Conservation (phyloP, 1,284 basidiomycete genomes). For the Lentinula novae-zelandiae region DNA sequence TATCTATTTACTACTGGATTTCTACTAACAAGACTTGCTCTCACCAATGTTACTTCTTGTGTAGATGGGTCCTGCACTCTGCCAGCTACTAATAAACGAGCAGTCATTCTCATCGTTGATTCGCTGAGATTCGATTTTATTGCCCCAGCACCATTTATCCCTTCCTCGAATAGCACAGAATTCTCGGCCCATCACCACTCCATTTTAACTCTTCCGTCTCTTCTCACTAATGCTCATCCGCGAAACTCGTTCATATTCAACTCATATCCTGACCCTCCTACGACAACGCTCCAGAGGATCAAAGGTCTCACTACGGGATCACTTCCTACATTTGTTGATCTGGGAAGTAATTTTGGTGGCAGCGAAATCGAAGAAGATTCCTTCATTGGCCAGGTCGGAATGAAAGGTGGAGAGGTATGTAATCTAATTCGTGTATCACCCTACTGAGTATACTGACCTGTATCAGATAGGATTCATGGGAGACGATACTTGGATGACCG, state of each 20-base stretch:
- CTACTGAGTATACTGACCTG: background rate
- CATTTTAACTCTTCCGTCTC: conserved; percentile 74
- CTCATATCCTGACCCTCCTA: conserved; percentile 91
- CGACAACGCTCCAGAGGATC: conserved; percentile 91
- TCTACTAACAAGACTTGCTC: conserved; percentile 78
- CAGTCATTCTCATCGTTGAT: conserved; percentile 88
- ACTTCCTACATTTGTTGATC: conserved; percentile 93
- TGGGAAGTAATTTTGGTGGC: conserved; percentile 89
- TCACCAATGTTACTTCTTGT: conserved; percentile 58
- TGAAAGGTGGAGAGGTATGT: conserved; percentile 57
- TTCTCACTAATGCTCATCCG: conserved; percentile 63
- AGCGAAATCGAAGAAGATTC: conserved; percentile 88
- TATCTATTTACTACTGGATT: conserved; percentile 89
- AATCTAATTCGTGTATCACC: conserved; percentile 19
- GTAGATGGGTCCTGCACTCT: conserved; percentile 44
- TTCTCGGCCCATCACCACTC: conserved; percentile 77
- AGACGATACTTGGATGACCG: conserved; percentile 93
- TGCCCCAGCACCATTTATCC: conserved; percentile 62
- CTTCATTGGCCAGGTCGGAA: conserved; percentile 57
- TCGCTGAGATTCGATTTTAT: conserved; percentile 95
- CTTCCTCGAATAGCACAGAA: conserved; percentile 18
- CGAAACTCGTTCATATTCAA: conserved; percentile 83
- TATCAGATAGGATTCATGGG: conserved; percentile 81
- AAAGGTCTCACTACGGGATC: conserved; percentile 96
- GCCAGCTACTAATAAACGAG: conserved; percentile 68